Evolutionary conservation across 2,329 filamentous ascomycete species (phyloP), one percentile per base, ranked within the genome.

Genomic region (Botrytis galanthina): DNA sequence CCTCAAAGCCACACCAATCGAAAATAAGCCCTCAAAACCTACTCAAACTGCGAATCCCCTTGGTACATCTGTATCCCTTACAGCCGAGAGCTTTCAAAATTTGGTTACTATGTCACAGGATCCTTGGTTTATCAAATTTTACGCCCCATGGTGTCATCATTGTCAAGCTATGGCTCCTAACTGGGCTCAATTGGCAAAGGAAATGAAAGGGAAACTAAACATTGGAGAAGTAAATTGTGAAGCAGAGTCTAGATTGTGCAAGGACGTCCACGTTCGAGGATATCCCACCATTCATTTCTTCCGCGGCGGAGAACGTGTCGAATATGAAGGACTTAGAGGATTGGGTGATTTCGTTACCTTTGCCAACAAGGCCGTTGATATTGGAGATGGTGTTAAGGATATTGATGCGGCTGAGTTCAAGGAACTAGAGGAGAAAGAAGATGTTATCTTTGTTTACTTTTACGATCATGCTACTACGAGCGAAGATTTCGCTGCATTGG

Each of bases 61-160:
- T 59, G 96, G 96, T 10, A 85, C 87, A 26, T 97, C 94, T 10
- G 86, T 94, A 48, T 83, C 90, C 10, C 87, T 99, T 70, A 94
- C 90, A 3, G 91, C 93, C 0, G 94, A 98, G 80, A 93, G 86
- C 76, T 99, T 99, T 84, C 92, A 97, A 81, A 90, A 89, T 73
- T 85, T 92, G 54, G 95, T 99, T 64, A 97, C 94, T 4, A 92
- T 91, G 81, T 94, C 94, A 0, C 90, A 93, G 76, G 94, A 98
- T 76, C 92, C 95, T 9, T 99, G 96, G 96, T 98, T 99, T 81
- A 90, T 99, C 86, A 99, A 99, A 83, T 98, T 99, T 82, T 98
- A 98, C 82, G 95, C 94, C 29, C 97, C 96, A 9, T 98, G 95
- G 96, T 99, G 96, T 82, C 90, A 91, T 78, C 96, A 99, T 83